These are phyloP conservation scores for Haplosporangium sp. DNA, from an alignment of 371 early-diverging fungal genomes.

Conservation along the genomic window DNA sequence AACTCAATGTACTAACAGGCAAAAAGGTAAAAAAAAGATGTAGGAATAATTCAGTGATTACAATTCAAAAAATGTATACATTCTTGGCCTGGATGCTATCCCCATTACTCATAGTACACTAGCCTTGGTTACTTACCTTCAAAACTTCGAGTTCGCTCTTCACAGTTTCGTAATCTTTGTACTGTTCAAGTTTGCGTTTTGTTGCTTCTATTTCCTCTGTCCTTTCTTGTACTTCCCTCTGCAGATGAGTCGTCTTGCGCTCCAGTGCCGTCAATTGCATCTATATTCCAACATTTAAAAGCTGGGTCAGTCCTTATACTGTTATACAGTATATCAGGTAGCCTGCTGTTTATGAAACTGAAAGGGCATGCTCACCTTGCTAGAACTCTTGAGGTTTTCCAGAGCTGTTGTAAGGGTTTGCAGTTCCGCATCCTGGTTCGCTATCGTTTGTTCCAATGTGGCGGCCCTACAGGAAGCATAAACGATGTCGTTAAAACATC, in stretches of 20 bases:
- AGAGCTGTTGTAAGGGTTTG: slow-evolving; percentile 29
- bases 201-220: slow-evolving; percentile 65
- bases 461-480: slow-evolving; percentile 20
- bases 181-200: slow-evolving; percentile 61
- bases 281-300: slow-evolving; percentile 4
- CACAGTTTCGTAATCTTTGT: slow-evolving; percentile 86
- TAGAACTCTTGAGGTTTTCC: slow-evolving; percentile 33
- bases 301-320: too few relatives aligned
- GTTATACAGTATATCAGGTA: not conserved
- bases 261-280: slow-evolving; percentile 37
- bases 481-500: not conserved
- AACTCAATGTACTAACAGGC: slow-evolving; percentile 38
- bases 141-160: slow-evolving; percentile 88
- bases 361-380: slow-evolving; percentile 14
- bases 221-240: slow-evolving; percentile 53
- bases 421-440: slow-evolving; percentile 47
- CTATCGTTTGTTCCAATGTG: slow-evolving; percentile 47
- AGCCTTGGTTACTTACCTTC: slow-evolving; percentile 67
- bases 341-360: not conserved
- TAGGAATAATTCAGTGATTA: not conserved
- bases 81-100: not conserved
- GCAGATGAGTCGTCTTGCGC: slow-evolving; percentile 24
- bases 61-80: too few relatives aligned
- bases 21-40: slow-evolving; percentile 30
- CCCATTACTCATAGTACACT: too few relatives aligned